Percentiles rank a stretch among this genome's conserved stretches.
These are phyloP conservation scores for Talaromyces nanjingensis DNA, from an alignment of 495 filamentous ascomycete species.

Conservation along the genomic window DNA sequence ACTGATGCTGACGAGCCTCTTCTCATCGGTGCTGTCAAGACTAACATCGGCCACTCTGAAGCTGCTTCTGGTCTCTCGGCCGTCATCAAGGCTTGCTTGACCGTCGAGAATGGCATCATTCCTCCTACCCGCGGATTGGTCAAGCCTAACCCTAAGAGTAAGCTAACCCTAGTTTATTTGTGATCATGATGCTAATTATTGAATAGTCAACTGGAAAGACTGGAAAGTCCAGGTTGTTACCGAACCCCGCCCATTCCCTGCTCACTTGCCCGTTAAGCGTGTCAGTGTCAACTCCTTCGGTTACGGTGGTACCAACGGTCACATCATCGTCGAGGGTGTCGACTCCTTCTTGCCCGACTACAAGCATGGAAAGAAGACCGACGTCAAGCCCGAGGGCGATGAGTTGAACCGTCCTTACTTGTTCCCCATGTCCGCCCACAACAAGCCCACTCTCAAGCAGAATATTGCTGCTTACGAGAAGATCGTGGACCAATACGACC, in stretches of 20 bases:
- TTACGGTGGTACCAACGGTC: slow-evolving; percentile 50
- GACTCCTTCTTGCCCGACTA: slow-evolving; percentile 13
- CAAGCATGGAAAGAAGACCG: background rate
- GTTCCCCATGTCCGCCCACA: slow-evolving; percentile 12
- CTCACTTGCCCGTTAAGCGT: slow-evolving; percentile 34
- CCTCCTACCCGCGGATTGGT: slow-evolving; percentile 26
- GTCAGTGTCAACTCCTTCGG: slow-evolving; percentile 57
- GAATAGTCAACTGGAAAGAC: slow-evolving; percentile 29
- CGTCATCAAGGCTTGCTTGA: slow-evolving; percentile 46
- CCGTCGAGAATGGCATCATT: slow-evolving; percentile 39
- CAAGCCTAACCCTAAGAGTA: slow-evolving; percentile 16
- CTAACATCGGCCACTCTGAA: slow-evolving; percentile 23
- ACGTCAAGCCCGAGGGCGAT: background rate
- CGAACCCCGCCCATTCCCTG: slow-evolving; percentile 13
- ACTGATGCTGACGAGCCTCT: slow-evolving; percentile 12
- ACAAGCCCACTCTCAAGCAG: slow-evolving; percentile 13
- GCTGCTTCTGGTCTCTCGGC: slow-evolving; percentile 24
- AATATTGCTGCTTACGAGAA: background rate
- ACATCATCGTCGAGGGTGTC: slow-evolving; percentile 28
- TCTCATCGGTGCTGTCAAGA: slow-evolving; percentile 18
- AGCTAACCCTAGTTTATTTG: background rate
- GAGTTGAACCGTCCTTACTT: slow-evolving; percentile 4
- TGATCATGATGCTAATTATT: slow-evolving; percentile 8
- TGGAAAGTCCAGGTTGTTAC: slow-evolving; percentile 18
- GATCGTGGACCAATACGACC: slow-evolving; percentile 2